Evolutionary conservation across 1,139 yeast species (phyloP).

Genomic region (Geotrichum histeridarum): DNA sequence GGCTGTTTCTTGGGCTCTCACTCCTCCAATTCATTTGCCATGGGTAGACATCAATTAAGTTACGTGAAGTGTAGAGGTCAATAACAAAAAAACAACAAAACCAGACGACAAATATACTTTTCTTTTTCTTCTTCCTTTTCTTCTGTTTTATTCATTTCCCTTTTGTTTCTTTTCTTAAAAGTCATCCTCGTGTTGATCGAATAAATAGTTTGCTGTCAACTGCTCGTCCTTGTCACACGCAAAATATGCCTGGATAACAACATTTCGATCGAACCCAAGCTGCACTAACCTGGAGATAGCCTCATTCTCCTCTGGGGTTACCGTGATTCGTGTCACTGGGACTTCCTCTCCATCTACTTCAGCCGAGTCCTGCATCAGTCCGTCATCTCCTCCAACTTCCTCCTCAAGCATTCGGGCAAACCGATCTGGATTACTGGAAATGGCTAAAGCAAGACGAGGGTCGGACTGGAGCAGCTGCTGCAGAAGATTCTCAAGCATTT

Average conservation of each 20-base stretch:
- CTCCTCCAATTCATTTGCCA: too few species aligned
- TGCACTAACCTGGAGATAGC: conserved; percentile 87
- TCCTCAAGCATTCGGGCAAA: conserved; percentile 64
- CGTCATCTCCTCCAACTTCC: conserved; percentile 35
- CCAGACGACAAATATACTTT: too few species aligned
- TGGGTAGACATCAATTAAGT: too few species aligned
- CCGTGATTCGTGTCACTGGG: conserved; percentile 47
- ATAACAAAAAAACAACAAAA: too few species aligned
- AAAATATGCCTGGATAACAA: conserved; percentile 89
- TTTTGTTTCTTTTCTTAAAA: not conserved
- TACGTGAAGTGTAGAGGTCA: too few species aligned
- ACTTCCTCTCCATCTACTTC: conserved; percentile 40
- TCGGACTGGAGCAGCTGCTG: conserved; percentile 79
- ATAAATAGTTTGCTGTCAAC: conserved; percentile 86
- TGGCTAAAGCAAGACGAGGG: conserved; percentile 75
- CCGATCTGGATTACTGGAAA: conserved; percentile 81
- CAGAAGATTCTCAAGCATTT: conserved; percentile 75
- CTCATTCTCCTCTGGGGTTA: conserved; percentile 78
- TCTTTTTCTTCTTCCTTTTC: too few species aligned
- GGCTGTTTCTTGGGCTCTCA: too few species aligned
- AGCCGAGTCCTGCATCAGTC: conserved; percentile 39
- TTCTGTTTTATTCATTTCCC: too few species aligned
- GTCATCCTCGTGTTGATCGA: conserved; percentile 43
- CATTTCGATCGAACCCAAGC: conserved; percentile 82
- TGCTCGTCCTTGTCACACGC: conserved; percentile 98